Conservation (phyloP, 2,329 filamentous ascomycete species). For the Alternaria consortialis region DNA sequence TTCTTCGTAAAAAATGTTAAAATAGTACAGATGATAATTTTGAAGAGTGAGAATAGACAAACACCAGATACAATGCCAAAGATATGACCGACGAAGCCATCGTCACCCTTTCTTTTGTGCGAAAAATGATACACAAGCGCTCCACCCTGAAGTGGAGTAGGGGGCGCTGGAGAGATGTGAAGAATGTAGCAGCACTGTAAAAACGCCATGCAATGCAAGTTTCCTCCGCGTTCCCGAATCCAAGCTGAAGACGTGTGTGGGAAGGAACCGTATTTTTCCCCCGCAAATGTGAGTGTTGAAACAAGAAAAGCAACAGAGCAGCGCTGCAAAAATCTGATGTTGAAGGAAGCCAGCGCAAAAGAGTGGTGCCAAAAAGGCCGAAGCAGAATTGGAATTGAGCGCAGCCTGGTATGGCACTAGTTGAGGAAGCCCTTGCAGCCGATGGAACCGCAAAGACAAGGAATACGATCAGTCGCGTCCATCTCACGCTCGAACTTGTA, state of each 20-base stretch:
- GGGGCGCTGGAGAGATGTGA: neutral
- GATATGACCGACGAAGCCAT: neutral
- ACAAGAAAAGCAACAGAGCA: neutral
- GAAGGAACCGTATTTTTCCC: neutral
- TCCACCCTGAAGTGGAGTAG: neutral
- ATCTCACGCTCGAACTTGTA: slow-evolving; percentile 99
- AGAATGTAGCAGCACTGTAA: neutral
- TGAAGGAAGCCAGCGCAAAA: neutral
- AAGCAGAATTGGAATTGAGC: neutral
- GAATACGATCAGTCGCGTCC: slow-evolving; percentile 92
- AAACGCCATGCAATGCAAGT: slow-evolving; percentile 8
- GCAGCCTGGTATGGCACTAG: slow-evolving; percentile 57
- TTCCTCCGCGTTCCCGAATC: neutral
- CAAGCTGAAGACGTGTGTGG: neutral
- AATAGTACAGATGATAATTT: slow-evolving; percentile 7
- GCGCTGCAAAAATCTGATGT: slow-evolving; percentile 2
- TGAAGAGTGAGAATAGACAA: neutral
- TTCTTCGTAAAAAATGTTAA: neutral
- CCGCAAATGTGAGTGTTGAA: slow-evolving; percentile 6
- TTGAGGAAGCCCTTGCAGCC: slow-evolving; percentile 99
- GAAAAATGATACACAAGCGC: neutral
- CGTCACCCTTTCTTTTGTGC: neutral
- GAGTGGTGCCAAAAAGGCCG: neutral
- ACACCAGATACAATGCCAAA: slow-evolving; percentile 9
- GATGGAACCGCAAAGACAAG: slow-evolving; percentile 93